phyloP scores from a whole-genome alignment of 2,329 filamentous ascomycete genomes.

The Epichloe gansuensis region DNA sequence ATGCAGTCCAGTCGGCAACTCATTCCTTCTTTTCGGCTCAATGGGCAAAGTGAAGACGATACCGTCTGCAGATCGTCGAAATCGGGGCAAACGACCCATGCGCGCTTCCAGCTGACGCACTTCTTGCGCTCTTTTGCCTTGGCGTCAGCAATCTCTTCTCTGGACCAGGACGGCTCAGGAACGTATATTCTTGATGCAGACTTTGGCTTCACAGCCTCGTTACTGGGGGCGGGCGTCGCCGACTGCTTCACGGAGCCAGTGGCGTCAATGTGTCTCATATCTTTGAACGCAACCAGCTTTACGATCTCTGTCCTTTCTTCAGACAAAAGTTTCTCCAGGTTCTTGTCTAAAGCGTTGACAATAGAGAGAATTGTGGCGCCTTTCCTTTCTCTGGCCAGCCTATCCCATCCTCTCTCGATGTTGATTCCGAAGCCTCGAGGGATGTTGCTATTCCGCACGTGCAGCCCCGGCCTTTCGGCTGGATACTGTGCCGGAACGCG shows the following conservation, averaged over 20 bases:
- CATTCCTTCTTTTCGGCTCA: constrained; percentile 47
- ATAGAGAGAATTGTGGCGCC: constrained; percentile 50
- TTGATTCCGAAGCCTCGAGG: constrained; percentile 63
- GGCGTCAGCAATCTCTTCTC: constrained; percentile 49
- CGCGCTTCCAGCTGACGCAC: constrained; percentile 63
- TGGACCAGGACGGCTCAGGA: constrained; percentile 38
- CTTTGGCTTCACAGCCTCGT: constrained; percentile 4
- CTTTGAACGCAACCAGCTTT: constrained; percentile 52
- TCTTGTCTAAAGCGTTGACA: constrained; percentile 59
- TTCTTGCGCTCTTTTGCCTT: constrained; percentile 51
- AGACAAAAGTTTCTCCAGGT: constrained; percentile 57
- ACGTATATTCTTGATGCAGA: constrained; percentile 21
- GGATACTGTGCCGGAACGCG: constrained; percentile 55
- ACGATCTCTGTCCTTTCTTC: constrained; percentile 61
- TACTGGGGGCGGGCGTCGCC: constrained; percentile 1
- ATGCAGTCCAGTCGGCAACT: constrained; percentile 50
- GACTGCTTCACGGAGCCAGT: constrained; percentile 3
- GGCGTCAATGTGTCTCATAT: constrained; percentile 35
- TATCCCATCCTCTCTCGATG: constrained; percentile 62
- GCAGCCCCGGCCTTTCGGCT: constrained; percentile 41
- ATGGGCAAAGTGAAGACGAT: constrained; percentile 59
- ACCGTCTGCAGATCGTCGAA: constrained; percentile 57
- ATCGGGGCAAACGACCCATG: constrained; percentile 54
- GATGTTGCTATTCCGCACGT: constrained; percentile 56
- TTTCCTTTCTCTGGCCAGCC: constrained; percentile 42